Percentiles rank a stretch among this genome's conserved stretches.
These are phyloP conservation scores for Verticillium klebahnii DNA, from an alignment of 2,329 filamentous ascomycete genomes.

Conservation along the genomic window DNA sequence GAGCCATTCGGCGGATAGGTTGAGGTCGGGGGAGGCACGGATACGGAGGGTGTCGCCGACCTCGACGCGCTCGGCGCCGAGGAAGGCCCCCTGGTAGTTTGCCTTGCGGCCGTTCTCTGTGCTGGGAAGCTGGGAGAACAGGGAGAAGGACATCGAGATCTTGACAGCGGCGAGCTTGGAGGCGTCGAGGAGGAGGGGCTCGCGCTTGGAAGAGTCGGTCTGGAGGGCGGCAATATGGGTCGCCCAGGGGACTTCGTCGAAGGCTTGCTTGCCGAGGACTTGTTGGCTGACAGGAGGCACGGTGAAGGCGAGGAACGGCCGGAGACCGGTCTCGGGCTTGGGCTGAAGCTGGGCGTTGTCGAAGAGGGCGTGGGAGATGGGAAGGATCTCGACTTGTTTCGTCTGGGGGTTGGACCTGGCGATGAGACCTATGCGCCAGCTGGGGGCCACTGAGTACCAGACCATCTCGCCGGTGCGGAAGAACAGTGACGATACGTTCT, in stretches of 20 bases:
- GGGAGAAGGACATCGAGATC: conserved; percentile 43
- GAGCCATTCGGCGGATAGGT: conserved; percentile 26
- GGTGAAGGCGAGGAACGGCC: conserved; percentile 47
- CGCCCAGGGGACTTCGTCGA: conserved; percentile 40
- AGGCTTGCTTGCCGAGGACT: conserved; percentile 32
- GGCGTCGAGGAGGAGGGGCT: conserved; percentile 40
- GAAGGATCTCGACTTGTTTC: conserved; percentile 27
- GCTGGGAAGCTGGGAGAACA: conserved; percentile 35
- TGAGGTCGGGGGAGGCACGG: conserved; percentile 18
- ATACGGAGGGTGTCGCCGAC: conserved; percentile 45
- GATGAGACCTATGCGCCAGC: conserved; percentile 45
- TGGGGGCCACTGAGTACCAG: conserved; percentile 42
- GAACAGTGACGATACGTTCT: conserved; percentile 17
- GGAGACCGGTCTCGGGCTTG: conserved; percentile 36
- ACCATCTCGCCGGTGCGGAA: conserved; percentile 46
- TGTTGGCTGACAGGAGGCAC: conserved; percentile 37
- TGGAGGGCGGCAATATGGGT: conserved; percentile 23
- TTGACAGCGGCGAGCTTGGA: conserved; percentile 46
- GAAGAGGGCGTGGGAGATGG: conserved; percentile 32
- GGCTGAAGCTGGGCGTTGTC: conserved; percentile 28
- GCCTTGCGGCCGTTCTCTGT: conserved; percentile 25
- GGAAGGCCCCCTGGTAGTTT: conserved; percentile 42
- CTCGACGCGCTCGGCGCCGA: conserved; percentile 45
- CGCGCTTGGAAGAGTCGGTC: conserved; percentile 29
- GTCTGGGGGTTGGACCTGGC: conserved; percentile 19